phyloP scores from a whole-genome alignment of 345 rosid genomes.

The Eucalyptus regnans region DNA sequence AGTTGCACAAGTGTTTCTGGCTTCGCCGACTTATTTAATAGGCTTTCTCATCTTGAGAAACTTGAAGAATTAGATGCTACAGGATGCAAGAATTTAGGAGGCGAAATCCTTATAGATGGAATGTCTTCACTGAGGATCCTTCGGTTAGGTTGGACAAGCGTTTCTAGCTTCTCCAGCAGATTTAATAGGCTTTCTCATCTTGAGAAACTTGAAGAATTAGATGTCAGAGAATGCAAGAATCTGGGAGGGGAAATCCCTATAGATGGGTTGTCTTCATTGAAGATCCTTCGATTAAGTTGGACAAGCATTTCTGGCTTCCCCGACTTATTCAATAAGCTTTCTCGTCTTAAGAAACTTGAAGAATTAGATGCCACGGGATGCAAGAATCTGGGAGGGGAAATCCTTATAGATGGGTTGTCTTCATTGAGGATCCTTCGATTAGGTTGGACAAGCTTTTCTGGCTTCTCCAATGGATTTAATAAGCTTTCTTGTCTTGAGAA shows the following conservation, averaged over 20 bases:
- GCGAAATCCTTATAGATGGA: neutral
- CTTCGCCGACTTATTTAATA: neutral
- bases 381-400: neutral
- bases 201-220: neutral
- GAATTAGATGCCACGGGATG: neutral
- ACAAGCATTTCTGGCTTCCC: neutral
- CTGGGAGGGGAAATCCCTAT: neutral
- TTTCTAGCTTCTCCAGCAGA: rapidly evolving
- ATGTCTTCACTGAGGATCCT: neutral
- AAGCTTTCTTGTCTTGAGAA: neutral
- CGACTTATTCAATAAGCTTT: neutral
- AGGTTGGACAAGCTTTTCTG: neutral
- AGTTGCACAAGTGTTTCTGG: neutral
- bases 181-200: rapidly evolving
- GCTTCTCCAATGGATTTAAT: neutral
- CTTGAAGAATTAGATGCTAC: neutral
- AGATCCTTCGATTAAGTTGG: neutral
- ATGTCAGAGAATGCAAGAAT: rapidly evolving
- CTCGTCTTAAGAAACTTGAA: neutral
- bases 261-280: neutral
- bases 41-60: neutral
- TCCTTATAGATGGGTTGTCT: neutral
- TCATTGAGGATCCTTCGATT: neutral
- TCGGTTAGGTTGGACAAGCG: rapidly evolving
- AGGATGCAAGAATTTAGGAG: neutral